phyloP scores from a whole-genome alignment of 768 basidiomycete species.

The Cystofilobasidium bisporidii region DNA sequence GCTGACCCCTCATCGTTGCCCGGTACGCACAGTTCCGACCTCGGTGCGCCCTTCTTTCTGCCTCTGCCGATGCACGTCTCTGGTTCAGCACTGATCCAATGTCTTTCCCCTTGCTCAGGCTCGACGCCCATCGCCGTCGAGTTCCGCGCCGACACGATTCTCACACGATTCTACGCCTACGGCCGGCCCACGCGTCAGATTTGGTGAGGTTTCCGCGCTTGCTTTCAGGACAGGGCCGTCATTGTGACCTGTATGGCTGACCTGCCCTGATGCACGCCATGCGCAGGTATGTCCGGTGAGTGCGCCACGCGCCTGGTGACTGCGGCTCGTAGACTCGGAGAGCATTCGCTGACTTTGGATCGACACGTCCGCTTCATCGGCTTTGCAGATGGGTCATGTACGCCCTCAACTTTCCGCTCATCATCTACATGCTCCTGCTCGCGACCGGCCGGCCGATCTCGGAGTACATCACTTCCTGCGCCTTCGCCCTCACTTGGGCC shows the following conservation, averaged over 20 bases:
- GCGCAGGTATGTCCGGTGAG: conserved; percentile 3
- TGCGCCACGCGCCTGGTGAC: no score
- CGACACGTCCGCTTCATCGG: neutral
- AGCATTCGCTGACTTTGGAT: no score
- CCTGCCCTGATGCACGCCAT: neutral
- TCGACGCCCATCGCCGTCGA: neutral
- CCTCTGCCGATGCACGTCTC: neutral
- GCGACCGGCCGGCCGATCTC: conserved; percentile 47
- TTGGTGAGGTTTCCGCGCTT: neutral
- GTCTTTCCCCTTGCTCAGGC: neutral
- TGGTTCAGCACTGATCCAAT: no score
- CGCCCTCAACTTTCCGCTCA: conserved; percentile 45
- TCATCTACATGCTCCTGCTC: conserved; percentile 47
- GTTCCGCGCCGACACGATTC: neutral
- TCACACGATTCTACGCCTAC: neutral
- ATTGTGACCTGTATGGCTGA: neutral
- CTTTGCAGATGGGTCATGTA: neutral
- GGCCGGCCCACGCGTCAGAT: neutral
- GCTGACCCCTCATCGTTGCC: no score
- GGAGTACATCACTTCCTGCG: conserved; percentile 46
- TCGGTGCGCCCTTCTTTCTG: neutral
- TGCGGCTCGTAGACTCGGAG: no score
- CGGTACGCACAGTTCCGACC: no score
- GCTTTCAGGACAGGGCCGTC: neutral
- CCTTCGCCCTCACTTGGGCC: conserved; percentile 48